Conservation (phyloP, 73 alveolate species). For the Blepharisma japonicum region DNA sequence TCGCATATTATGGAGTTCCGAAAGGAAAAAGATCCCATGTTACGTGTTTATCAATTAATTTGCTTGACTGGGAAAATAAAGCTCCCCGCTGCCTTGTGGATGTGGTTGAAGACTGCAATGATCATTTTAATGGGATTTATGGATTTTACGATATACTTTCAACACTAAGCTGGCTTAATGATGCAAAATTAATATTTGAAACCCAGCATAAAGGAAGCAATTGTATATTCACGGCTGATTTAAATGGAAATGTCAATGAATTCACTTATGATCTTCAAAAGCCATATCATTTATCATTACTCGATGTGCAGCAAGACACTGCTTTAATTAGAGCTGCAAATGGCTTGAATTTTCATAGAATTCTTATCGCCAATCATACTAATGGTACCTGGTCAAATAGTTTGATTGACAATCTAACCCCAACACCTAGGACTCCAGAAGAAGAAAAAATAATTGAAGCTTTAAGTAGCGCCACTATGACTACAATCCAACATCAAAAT, state of each 20-base stretch:
- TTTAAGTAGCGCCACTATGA: neutral
- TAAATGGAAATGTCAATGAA: neutral
- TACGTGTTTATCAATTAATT: neutral
- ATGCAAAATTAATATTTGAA: neutral
- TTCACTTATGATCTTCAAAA: neutral
- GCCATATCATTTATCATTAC: neutral
- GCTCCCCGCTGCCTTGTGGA: neutral
- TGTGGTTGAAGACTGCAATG: neutral
- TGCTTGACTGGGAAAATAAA: neutral
- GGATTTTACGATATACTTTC: conserved; percentile 3
- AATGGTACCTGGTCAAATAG: neutral
- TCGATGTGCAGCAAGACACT: neutral
- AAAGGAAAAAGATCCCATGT: neutral
- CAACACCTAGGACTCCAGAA: neutral
- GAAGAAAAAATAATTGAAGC: neutral
- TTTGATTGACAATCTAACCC: neutral
- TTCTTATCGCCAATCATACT: neutral
- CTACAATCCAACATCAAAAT: neutral
- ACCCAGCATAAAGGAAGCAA: conserved; percentile 8
- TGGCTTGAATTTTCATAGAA: neutral
- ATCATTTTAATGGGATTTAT: conserved; percentile 14
- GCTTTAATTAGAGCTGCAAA: neutral
- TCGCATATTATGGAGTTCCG: conserved; percentile 19
- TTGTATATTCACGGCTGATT: neutral
- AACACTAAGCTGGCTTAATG: neutral